Evolutionary conservation across 306 rosid species (phyloP), one percentile per base, ranked within the genome.

Genomic region (Sindora glabra): DNA sequence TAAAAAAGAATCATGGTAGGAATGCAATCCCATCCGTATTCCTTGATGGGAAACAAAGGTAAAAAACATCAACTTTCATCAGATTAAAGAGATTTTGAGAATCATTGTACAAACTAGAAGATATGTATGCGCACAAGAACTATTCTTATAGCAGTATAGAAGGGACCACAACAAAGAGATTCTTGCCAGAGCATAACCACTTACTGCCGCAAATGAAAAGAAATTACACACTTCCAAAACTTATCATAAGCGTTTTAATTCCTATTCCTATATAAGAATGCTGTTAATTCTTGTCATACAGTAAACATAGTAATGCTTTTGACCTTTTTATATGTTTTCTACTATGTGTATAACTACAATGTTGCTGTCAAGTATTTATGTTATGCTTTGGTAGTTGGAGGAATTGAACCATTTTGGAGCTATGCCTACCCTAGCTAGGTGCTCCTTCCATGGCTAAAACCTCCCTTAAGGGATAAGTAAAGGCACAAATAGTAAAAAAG

Each of bases 1-100:
- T 59, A 42, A 48, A 58, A 55, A 49, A 62, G 54, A 65, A 74
- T 70, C 51, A 50, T 61, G 38, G 64, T 64, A 61, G 49, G 61
- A 65, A 74, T 38, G 54, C 68, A 74, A 65, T 63, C 61, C 72
- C 62, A 54, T 59, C 70, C 47, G 23, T 34, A 34, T 67, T 37
- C 76, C 49, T 64, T 42, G 64, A 56, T 23, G 56, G 65, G 48
- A 72, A 49, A 56, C 40, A 37, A 29, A 54, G 32, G n/a, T n/a
- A n/a, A n/a, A 37, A 61, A 42, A 48, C 62, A 66, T 47, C 15
- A 16, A 24, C 57, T 66, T 60, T 21, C 22, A 62, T 42, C 69
- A 65, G 21, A 27, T 39, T 44, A 3, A 16, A 56, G 58, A 39
- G 63, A 54, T 26, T 61, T 48, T 58, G 45, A 56, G 63, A 36